A percentile compares a stretch with the other conserved stretches of the same genome.
These are phyloP conservation scores for Aspergillus bridgeri DNA, from an alignment of 495 filamentous ascomycete genomes.

Conservation along the genomic window DNA sequence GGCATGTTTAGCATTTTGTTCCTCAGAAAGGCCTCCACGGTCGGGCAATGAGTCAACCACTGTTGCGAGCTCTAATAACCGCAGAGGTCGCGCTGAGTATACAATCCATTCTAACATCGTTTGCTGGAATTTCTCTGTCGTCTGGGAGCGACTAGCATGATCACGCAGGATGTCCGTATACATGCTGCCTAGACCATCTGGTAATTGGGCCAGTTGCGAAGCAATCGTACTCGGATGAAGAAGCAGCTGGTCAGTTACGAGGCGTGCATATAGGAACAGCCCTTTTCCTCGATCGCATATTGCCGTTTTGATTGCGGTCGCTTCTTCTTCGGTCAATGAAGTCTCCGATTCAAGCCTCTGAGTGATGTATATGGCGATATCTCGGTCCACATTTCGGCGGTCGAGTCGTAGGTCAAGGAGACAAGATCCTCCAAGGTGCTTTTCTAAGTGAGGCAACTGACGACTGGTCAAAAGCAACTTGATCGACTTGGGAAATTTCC, in stretches of 20 bases:
- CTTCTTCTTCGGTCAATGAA: background rate
- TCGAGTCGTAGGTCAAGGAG: constrained; percentile 32
- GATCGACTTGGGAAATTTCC: constrained; percentile 28
- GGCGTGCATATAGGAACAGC: constrained; percentile 31
- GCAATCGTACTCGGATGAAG: background rate
- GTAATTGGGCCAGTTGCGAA: constrained; percentile 17
- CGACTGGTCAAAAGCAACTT: constrained; percentile 47
- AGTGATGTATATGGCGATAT: constrained; percentile 37
- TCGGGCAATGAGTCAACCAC: constrained; percentile 23
- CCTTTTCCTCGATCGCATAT: background rate
- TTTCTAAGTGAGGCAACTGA: constrained; percentile 19
- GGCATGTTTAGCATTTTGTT: constrained; percentile 24
- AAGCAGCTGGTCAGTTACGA: constrained; percentile 42
- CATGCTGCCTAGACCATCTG: constrained; percentile 37
- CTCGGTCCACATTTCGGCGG: constrained; percentile 27
- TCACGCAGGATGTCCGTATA: constrained; percentile 45
- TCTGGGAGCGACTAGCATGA: constrained; percentile 32
- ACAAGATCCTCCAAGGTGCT: constrained; percentile 1
- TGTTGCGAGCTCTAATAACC: constrained; percentile 45
- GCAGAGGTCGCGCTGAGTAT: constrained; percentile 47
- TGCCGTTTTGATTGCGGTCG: background rate
- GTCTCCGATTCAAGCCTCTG: constrained; percentile 15
- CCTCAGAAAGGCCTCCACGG: background rate
- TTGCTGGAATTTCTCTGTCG: constrained; percentile 34
- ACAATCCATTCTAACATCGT: constrained; percentile 44